Percentiles rank a stretch among this genome's conserved stretches.
These are phyloP conservation scores for Trichoderma semiorbis DNA, from an alignment of 2,329 filamentous ascomycete species.

Conservation along the genomic window DNA sequence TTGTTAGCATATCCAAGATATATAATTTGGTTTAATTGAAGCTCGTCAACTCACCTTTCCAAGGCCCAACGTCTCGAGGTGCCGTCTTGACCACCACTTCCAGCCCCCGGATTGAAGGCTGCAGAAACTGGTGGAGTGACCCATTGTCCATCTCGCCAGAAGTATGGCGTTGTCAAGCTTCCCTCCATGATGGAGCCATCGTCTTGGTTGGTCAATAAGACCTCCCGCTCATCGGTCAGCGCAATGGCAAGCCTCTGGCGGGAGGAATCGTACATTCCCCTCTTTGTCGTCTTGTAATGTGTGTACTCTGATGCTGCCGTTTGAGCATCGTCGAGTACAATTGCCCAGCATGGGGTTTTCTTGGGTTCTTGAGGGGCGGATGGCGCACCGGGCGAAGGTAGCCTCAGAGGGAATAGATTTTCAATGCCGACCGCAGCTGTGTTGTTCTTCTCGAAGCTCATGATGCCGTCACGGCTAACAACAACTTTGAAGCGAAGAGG, in stretches of 20 bases:
- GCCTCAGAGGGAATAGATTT: constrained; percentile 55
- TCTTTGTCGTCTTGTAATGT: constrained; percentile 78
- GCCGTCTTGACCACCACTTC: constrained; percentile 75
- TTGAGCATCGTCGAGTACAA: constrained; percentile 43
- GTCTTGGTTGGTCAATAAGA: constrained; percentile 64
- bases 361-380: constrained; percentile 25
- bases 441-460: constrained; percentile 41
- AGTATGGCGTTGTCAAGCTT: constrained; percentile 77
- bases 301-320: constrained; percentile 62
- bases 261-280: constrained; percentile 68
- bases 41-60: constrained; percentile 48
- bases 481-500: constrained; percentile 54
- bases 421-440: constrained; percentile 40
- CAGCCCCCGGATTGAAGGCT: constrained; percentile 35
- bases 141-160: constrained; percentile 71
- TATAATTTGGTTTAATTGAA: background rate
- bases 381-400: constrained; percentile 44
- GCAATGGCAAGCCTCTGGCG: constrained; percentile 58
- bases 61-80: constrained; percentile 83
- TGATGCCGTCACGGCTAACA: constrained; percentile 46
- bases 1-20: constrained; percentile 11
- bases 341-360: constrained; percentile 35
- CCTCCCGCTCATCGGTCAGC: constrained; percentile 58
- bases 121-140: constrained; percentile 68
- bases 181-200: constrained; percentile 76